A percentile compares a stretch with the other conserved stretches of the same genome.
phyloP scores from a whole-genome alignment of 768 basidiomycete species.

The Mycena pura region DNA sequence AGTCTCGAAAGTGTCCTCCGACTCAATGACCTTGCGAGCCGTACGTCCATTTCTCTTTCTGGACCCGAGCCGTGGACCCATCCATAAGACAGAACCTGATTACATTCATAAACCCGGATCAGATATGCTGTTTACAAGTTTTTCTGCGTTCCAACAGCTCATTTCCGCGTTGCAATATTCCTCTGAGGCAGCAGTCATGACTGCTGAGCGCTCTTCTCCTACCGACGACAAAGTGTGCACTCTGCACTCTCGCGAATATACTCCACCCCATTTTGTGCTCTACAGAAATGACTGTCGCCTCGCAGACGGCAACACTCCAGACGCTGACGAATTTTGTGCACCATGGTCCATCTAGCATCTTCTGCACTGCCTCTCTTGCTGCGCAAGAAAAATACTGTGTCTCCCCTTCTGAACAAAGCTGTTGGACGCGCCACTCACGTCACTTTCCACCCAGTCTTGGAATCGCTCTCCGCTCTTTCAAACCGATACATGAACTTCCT shows the following conservation, averaged over 20 bases:
- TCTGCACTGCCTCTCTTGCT: slow-evolving; percentile 17
- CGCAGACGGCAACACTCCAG: slow-evolving; percentile 21
- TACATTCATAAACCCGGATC: slow-evolving; percentile 15
- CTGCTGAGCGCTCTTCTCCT: slow-evolving; percentile 32
- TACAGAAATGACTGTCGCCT: slow-evolving; percentile 22
- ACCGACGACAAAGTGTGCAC: slow-evolving; percentile 36
- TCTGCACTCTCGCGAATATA: slow-evolving; percentile 36
- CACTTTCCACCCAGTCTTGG: slow-evolving; percentile 25
- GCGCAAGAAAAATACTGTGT: slow-evolving; percentile 25
- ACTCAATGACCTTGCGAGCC: slow-evolving; percentile 28
- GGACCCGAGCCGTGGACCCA: not conserved
- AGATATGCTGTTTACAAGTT: slow-evolving; percentile 31
- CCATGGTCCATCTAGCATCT: slow-evolving; percentile 16
- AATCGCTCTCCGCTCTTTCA: slow-evolving; percentile 16
- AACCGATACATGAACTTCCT: slow-evolving; percentile 15
- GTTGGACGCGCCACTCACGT: slow-evolving; percentile 21
- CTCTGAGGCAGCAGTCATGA: slow-evolving; percentile 23
- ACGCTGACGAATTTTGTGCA: slow-evolving; percentile 3
- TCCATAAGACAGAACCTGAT: slow-evolving; percentile 2
- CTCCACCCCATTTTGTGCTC: slow-evolving; percentile 37
- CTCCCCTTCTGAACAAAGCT: slow-evolving; percentile 24
- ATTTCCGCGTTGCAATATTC: slow-evolving; percentile 27
- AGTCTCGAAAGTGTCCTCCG: slow-evolving; percentile 26
- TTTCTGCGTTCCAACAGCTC: slow-evolving; percentile 40
- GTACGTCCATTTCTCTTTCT: slow-evolving; percentile 12